Conservation (phyloP, 495 filamentous ascomycete genomes). For the Lepraria neglecta region DNA sequence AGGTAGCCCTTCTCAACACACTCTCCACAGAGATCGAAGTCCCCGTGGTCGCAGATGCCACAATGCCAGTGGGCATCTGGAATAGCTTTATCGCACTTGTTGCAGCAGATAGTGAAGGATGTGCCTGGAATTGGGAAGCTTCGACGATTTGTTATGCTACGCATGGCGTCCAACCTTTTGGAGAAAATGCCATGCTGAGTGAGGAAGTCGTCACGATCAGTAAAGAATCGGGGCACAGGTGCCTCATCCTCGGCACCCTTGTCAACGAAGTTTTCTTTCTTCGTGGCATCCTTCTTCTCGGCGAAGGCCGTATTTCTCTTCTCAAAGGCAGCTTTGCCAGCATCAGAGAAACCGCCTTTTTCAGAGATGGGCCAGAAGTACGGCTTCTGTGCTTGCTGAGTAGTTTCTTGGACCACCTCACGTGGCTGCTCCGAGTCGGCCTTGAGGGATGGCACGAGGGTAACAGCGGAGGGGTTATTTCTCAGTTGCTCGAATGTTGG, state of each 20-base stretch:
- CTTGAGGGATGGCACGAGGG: conserved; percentile 13
- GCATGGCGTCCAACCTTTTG: conserved; percentile 23
- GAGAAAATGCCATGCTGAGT: conserved; percentile 32
- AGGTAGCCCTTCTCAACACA: conserved; percentile 70
- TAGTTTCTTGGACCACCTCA: conserved; percentile 6
- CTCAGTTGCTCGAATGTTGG: conserved; percentile 17
- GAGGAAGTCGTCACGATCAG: conserved; percentile 37
- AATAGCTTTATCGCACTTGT: conserved; percentile 73
- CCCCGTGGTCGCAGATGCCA: conserved; percentile 82
- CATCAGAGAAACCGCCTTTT: conserved; percentile 19
- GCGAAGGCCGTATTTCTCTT: conserved; percentile 14
- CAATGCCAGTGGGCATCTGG: conserved; percentile 87
- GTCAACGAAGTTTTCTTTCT: conserved; percentile 10
- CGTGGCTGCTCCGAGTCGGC: conserved; percentile 7
- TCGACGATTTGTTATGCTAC: neutral
- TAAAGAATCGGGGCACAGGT: conserved; percentile 29
- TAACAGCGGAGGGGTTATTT: conserved; percentile 15
- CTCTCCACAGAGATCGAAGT: conserved; percentile 83
- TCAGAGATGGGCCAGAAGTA: conserved; percentile 23
- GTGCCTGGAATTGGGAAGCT: conserved; percentile 2
- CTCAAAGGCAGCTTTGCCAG: conserved; percentile 20
- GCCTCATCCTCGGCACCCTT: conserved; percentile 24
- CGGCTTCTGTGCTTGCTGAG: neutral
- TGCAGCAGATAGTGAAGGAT: conserved; percentile 77
- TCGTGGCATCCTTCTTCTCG: conserved; percentile 5